Conservation (phyloP, 371 early-diverging fungal genomes). For the Apophysomyces elegans region DNA sequence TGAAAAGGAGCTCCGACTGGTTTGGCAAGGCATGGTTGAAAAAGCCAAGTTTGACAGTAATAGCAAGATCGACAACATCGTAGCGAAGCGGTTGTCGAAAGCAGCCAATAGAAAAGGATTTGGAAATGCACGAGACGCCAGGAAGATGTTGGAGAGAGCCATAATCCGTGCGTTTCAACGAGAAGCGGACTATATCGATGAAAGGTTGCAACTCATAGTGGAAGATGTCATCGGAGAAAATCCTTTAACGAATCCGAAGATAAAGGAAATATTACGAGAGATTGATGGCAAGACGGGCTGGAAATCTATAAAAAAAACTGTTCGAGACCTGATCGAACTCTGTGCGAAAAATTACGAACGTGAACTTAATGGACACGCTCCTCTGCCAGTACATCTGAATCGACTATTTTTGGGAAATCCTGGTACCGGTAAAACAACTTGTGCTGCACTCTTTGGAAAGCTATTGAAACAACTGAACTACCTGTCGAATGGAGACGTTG, state of each 20-base stretch:
- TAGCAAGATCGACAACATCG: neutral
- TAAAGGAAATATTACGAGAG: neutral
- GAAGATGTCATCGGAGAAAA: slow-evolving; percentile 6
- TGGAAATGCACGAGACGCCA: slow-evolving; percentile 1
- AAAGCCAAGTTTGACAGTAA: neutral
- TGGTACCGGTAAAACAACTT: slow-evolving; percentile 2
- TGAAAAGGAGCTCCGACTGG: neutral
- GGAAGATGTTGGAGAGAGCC: slow-evolving; percentile 2
- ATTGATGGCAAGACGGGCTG: neutral
- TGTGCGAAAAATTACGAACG: slow-evolving; percentile 6
- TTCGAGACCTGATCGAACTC: neutral
- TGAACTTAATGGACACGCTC: slow-evolving; percentile 1
- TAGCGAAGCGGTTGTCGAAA: neutral
- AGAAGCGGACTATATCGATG: neutral
- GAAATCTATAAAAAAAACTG: neutral
- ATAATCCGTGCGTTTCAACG: neutral
- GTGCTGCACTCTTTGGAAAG: neutral
- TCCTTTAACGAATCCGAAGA: neutral
- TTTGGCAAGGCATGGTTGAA: neutral
- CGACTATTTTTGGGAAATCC: neutral
- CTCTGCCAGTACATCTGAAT: neutral
- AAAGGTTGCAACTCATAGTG: neutral
- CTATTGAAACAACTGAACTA: neutral
- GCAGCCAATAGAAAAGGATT: slow-evolving; percentile 3
- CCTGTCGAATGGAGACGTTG: neutral